phyloP scores from a whole-genome alignment of 768 basidiomycete genomes.

The Tulasnella sp. region DNA sequence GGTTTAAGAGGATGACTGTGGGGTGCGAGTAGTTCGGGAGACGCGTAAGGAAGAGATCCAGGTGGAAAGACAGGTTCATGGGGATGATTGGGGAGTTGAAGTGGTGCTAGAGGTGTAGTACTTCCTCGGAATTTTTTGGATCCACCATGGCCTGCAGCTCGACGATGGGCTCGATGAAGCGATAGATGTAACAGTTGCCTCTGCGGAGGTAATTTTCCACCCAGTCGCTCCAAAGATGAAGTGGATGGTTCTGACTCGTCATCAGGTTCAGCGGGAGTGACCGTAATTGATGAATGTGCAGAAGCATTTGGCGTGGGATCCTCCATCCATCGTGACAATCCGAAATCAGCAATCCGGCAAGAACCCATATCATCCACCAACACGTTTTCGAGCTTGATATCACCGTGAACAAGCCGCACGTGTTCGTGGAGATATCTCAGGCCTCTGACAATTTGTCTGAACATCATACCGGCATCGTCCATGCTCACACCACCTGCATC shows the following conservation, averaged over 20 bases:
- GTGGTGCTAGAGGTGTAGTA: slow-evolving; percentile 14
- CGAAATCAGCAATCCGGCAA: slow-evolving; percentile 81
- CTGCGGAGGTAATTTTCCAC: not conserved
- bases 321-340: slow-evolving; percentile 57
- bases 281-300: not conserved
- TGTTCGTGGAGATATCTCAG: slow-evolving; percentile 71
- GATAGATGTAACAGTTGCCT: slow-evolving; percentile 26
- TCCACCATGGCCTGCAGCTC: slow-evolving; percentile 39
- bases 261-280: not conserved
- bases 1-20: slow-evolving; percentile 20
- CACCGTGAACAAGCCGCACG: slow-evolving; percentile 72
- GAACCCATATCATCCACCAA: slow-evolving; percentile 78
- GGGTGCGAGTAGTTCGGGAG: slow-evolving; percentile 73
- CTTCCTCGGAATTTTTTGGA: not conserved
- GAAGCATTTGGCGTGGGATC: too few species aligned
- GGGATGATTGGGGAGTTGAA: not conserved
- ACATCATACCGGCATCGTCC: slow-evolving; percentile 74
- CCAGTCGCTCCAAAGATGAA: not conserved
- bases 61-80: slow-evolving; percentile 38
- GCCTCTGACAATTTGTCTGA: slow-evolving; percentile 72
- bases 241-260: slow-evolving; percentile 3
- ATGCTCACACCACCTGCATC: slow-evolving; percentile 57
- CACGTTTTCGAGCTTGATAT: slow-evolving; percentile 95
- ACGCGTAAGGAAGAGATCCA: slow-evolving; percentile 82
- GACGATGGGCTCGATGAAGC: slow-evolving; percentile 29